Base-by-base conservation (phyloP, 495 filamentous ascomycete genomes). In the Penicillium bialowiezense region DNA sequence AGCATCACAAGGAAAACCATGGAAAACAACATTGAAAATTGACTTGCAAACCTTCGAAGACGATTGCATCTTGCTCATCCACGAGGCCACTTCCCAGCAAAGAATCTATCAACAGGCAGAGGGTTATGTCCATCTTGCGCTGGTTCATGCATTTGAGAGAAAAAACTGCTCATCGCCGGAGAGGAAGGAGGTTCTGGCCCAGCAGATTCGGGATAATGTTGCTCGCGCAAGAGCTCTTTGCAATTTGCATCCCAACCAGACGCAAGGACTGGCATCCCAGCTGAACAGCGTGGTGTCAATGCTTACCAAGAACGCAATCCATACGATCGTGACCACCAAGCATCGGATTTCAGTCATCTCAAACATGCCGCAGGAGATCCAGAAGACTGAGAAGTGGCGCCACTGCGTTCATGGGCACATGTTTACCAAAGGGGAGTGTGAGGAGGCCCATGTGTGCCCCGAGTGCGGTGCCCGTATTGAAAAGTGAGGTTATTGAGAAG, bases 401-500 rank as follows among this genome's bases (percentile, higher is more conserved):
- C 73, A 72, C 13, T 89, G 85, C 50, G 62, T 44, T 33, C 88
- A 89, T 64, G 77, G 79, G 0, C 81, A 89, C 65, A 82, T 85
- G 23, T 90, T 90, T 55, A 85, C 85, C 0, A 69, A 89, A 29
- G 86, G 87, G 0, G 80, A 90, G 51, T 91, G 87, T 61, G 88
- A 86, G 8, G 80, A 79, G 72, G 80, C 87, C 23, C 8, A 8
- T 3, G 23, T 26, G 3, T 26, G 23, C 8, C 23, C 23, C 23
- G 23, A 26, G 23, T 26, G 23, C 23, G 23, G 8, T 26, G 23
- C n/a, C n/a, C n/a, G n/a, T n/a, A n/a, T n/a, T n/a, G n/a, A n/a
- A n/a, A n/a, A n/a, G n/a, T n/a, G n/a, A n/a, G n/a, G n/a, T n/a
- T n/a, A n/a, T n/a, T n/a, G n/a, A n/a, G n/a, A n/a, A n/a, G n/a